These are phyloP conservation scores for Rhinocladiella similis DNA, from an alignment of 2,329 filamentous ascomycete genomes.

Conservation along the genomic window DNA sequence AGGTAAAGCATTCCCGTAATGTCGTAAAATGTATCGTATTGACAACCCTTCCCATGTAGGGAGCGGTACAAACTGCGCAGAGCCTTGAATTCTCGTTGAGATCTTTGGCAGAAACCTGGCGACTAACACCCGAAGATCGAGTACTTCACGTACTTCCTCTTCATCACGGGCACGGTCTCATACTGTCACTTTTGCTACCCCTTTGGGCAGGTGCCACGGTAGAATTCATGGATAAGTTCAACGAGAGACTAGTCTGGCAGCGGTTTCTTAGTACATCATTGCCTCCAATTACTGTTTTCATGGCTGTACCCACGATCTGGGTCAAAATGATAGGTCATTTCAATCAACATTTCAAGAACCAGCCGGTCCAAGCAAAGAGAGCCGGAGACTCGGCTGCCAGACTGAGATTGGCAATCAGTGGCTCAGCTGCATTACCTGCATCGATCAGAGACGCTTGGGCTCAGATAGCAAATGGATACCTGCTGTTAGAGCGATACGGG, in stretches of 20 bases:
- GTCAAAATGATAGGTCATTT: constrained; percentile 36
- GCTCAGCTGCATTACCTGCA: constrained; percentile 43
- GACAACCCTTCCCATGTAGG: neutral
- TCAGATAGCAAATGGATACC: constrained; percentile 39
- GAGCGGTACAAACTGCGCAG: neutral
- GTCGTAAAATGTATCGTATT: neutral
- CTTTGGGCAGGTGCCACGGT: constrained; percentile 48
- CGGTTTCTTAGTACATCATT: constrained; percentile 42
- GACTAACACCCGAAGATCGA: constrained; percentile 43
- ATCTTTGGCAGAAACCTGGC: constrained; percentile 31
- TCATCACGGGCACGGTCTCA: constrained; percentile 53
- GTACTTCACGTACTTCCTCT: constrained; percentile 52
- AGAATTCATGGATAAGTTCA: constrained; percentile 49
- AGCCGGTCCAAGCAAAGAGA: constrained; percentile 39
- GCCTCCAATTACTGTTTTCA: constrained; percentile 43
- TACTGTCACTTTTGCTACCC: constrained; percentile 47
- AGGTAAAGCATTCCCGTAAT: constrained; percentile 42
- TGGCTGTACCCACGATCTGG: constrained; percentile 54
- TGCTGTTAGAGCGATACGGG: constrained; percentile 50
- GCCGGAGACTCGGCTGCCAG: constrained; percentile 36
- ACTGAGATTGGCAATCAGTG: constrained; percentile 41
- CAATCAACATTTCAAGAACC: constrained; percentile 40
- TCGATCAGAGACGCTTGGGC: constrained; percentile 41
- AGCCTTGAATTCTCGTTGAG: neutral
- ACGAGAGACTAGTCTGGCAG: constrained; percentile 47